Percentiles rank a stretch among this genome's conserved stretches.
These are phyloP conservation scores for Sphaerulina musiva DNA, from an alignment of 2,329 filamentous ascomycete genomes.

Conservation along the genomic window DNA sequence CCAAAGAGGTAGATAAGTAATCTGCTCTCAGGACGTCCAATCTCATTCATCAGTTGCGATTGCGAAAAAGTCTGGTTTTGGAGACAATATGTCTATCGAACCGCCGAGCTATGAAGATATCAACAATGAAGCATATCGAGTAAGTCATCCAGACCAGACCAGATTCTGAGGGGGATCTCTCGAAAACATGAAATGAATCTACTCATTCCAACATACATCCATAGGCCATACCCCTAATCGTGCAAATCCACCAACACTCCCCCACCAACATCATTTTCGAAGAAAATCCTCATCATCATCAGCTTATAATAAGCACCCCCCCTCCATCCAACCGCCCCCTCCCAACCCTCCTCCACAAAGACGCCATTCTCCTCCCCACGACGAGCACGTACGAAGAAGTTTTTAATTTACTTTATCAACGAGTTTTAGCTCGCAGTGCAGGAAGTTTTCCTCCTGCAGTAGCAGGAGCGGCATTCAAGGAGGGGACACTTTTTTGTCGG, in stretches of 20 bases:
- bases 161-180: background rate
- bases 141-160: background rate
- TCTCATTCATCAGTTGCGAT: background rate
- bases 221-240: constrained; percentile 9
- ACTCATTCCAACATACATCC: background rate
- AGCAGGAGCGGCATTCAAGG: background rate
- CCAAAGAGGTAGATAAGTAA: no score
- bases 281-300: background rate
- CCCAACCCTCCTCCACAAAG: background rate
- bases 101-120: constrained; percentile 7
- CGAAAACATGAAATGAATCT: background rate
- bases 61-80: background rate
- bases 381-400: background rate
- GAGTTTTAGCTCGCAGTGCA: constrained; percentile 1
- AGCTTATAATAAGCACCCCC: no score
- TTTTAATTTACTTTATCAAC: background rate
- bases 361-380: constrained; percentile 8
- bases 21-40: no score
- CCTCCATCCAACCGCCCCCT: no score
- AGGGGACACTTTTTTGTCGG: constrained; percentile 8
- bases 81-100: background rate
- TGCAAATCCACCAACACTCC: constrained; percentile 8
- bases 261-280: constrained; percentile 3
- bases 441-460: background rate
- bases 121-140: background rate